phyloP scores from a whole-genome alignment of 2,329 filamentous ascomycete species.

The Calonectria honghensis region DNA sequence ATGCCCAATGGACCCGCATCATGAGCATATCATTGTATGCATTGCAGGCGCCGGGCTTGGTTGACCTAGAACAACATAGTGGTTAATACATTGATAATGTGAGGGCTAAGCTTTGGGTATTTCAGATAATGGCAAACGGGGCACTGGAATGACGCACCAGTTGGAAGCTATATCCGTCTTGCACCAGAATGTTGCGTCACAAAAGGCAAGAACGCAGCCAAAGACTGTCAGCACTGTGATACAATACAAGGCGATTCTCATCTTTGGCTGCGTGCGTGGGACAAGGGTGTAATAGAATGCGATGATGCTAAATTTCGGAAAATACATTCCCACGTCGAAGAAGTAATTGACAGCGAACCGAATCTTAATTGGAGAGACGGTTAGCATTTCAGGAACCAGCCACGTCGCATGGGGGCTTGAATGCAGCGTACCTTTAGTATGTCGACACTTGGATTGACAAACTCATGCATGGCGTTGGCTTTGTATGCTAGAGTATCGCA shows the following conservation, averaged over 20 bases:
- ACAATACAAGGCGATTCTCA: conserved; percentile 45
- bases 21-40: conserved; percentile 46
- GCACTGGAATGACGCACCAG: conserved; percentile 38
- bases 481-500: conserved; percentile 30
- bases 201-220: conserved; percentile 44
- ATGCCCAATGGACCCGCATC: conserved; percentile 49
- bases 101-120: background rate
- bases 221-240: conserved; percentile 41
- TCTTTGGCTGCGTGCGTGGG: conserved; percentile 42
- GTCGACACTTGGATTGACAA: background rate
- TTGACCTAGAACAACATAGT: background rate
- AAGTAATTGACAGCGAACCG: conserved; percentile 53
- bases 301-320: conserved; percentile 52
- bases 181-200: conserved; percentile 52
- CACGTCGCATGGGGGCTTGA: no score
- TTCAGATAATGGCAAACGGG: background rate
- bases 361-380: conserved; percentile 2
- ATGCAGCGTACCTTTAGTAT: conserved; percentile 21
- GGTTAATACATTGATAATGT: background rate
- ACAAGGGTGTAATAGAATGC: conserved; percentile 52
- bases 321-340: conserved; percentile 52
- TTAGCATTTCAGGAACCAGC: background rate
- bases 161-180: conserved; percentile 48
- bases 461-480: conserved; percentile 22
- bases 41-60: conserved; percentile 32